Conservation (phyloP, 2,329 filamentous ascomycete genomes). For the Calonectria honghensis region DNA sequence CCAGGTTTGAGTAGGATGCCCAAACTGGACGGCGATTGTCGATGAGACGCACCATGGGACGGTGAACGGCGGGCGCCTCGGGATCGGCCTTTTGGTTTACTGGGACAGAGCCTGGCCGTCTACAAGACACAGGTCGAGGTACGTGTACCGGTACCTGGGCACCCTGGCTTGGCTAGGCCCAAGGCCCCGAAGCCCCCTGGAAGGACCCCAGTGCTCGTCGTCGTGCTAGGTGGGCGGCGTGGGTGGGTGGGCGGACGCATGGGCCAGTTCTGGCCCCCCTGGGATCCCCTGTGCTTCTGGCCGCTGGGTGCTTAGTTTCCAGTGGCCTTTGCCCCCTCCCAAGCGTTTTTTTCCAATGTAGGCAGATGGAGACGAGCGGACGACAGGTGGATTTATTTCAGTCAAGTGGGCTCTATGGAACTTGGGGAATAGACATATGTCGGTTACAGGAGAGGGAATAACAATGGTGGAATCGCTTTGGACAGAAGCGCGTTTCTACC, state of each 20-base stretch:
- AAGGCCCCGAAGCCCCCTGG: conserved; percentile 27
- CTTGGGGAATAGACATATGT: conserved; percentile 16
- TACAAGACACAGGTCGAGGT: conserved; percentile 12
- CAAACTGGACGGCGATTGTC: conserved; percentile 8
- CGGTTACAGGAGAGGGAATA: neutral
- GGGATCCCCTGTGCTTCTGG: conserved; percentile 29
- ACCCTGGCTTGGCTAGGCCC: conserved; percentile 11
- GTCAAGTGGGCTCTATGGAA: conserved; percentile 10
- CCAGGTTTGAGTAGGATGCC: neutral
- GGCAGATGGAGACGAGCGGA: conserved; percentile 17
- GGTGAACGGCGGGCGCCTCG: conserved; percentile 29
- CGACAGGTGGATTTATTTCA: conserved; percentile 7
- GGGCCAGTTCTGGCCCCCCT: conserved; percentile 29
- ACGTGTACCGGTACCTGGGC: conserved; percentile 18
- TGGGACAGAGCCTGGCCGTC: conserved; percentile 15
- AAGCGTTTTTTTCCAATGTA: conserved; percentile 18
- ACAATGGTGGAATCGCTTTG: neutral
- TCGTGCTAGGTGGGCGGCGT: conserved; percentile 30
- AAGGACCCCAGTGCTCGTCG: conserved; percentile 28
- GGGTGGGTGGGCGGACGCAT: conserved; percentile 29
- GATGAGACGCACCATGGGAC: conserved; percentile 45
- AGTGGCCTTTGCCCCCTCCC: conserved; percentile 13
- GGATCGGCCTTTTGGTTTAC: conserved; percentile 30
- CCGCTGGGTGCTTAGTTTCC: conserved; percentile 16
- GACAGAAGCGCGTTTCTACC: neutral